Conservation (phyloP, 306 rosid genomes). For the Acacia crassicarpa region DNA sequence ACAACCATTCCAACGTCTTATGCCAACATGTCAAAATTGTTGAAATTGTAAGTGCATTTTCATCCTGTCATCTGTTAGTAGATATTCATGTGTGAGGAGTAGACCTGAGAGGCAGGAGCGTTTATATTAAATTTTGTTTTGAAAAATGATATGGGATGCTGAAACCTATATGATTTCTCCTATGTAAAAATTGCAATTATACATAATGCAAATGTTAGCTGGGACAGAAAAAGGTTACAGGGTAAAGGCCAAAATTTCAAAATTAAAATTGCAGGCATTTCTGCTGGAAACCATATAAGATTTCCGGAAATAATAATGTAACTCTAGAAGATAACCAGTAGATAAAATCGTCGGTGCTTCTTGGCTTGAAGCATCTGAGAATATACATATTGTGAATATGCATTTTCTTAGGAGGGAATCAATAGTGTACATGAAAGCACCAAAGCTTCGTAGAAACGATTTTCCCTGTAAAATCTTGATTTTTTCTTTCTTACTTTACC, state of each 20-base stretch:
- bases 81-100: slow-evolving; percentile 4
- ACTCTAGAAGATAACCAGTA: background rate
- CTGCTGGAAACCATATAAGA: background rate
- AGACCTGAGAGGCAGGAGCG: background rate
- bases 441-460: background rate
- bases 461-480: background rate
- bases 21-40: slow-evolving; percentile 52
- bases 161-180: background rate
- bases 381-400: background rate
- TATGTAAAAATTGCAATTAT: background rate
- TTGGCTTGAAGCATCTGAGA: background rate
- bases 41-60: slow-evolving; percentile 72
- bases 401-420: background rate
- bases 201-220: background rate
- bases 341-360: background rate
- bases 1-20: slow-evolving; percentile 68
- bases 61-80: slow-evolving; percentile 3
- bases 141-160: slow-evolving; percentile 11
- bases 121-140: slow-evolving; percentile 12
- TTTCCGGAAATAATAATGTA: background rate
- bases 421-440: background rate
- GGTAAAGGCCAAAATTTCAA: background rate
- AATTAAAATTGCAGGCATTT: background rate
- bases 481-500: background rate
- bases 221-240: background rate